phyloP scores from a whole-genome alignment of 768 basidiomycete genomes.

The Calvatia gigantea region DNA sequence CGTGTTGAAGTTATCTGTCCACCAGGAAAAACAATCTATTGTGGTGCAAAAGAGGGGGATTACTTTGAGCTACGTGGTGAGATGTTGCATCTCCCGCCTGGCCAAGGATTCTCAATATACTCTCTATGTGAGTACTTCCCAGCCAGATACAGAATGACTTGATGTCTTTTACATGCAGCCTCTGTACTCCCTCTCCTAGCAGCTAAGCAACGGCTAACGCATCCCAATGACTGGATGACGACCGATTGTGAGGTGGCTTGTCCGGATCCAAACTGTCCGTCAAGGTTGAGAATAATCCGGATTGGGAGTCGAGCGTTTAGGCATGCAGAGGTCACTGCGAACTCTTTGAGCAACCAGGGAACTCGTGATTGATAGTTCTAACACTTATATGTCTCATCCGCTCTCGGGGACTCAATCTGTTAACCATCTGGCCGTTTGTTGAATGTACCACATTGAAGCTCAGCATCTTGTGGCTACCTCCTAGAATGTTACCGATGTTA shows the following conservation, averaged over 20 bases:
- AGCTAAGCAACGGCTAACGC: constrained; percentile 57
- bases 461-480: no score
- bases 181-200: constrained; percentile 64
- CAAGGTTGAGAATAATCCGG: constrained; percentile 47
- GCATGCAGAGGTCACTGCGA: constrained; percentile 51
- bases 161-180: constrained; percentile 27
- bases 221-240: constrained; percentile 64
- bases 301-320: constrained; percentile 50
- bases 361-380: no score
- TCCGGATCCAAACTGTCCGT: constrained; percentile 64
- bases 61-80: constrained; percentile 62
- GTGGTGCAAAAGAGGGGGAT: constrained; percentile 64
- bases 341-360: constrained; percentile 26
- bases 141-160: no score
- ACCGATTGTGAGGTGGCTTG: constrained; percentile 64
- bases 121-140: constrained; percentile 46
- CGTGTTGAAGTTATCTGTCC: constrained; percentile 62
- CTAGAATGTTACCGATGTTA: no score
- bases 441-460: no score
- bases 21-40: constrained; percentile 50
- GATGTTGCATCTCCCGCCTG: constrained; percentile 56
- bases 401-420: no score
- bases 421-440: no score
- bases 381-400: no score
- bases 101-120: constrained; percentile 68